Evolutionary conservation across 1,284 basidiomycete species (phyloP), one percentile per base, ranked within the genome.

Genomic region (Sphagnurus paluster): DNA sequence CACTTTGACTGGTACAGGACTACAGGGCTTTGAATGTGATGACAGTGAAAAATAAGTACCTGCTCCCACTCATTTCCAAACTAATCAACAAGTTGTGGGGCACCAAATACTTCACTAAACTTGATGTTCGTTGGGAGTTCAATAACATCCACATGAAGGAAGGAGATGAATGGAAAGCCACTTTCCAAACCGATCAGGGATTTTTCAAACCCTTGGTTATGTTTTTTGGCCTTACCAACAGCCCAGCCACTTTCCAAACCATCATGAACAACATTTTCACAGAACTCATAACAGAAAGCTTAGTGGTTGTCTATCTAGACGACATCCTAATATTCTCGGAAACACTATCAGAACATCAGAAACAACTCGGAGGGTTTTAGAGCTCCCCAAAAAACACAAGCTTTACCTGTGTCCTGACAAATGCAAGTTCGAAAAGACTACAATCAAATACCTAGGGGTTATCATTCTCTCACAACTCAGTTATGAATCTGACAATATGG

Each of bases 361-460:
- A 3, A 39, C 52, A 23, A 44, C 41, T 2, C 13, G 34, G 2
- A 9, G 32, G 38, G 71, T 78, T 1, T 56, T 79, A 4, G 37
- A 63, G 41, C 59, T n/a, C 1, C 62, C 77, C 0, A 39, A 56
- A 0, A 37, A 61, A 5, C 35, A 65, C 40, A 33, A 57, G 0
- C 58, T 76, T 0, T 72, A 56, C 52, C 49, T 63, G 5, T 69
- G 69, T 21, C 52, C 64, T 0, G 58, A 65, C 25, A 76, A 76
- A 24, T 45, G 44, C 16, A 30, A 45, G 20, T 45, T 39, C 17
- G 30, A 45, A 13, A 7, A 39, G 34, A 45, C 44, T 11, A 21
- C 19, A 16, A 42, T 47, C 3, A 10, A 47, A n/a, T 47, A 47
- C 16, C 19, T 42, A 4, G 39, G 38, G 1, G n/a, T 46, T 0